Conservation (phyloP, 768 basidiomycete genomes). For the Xanthoconium purpureum region DNA sequence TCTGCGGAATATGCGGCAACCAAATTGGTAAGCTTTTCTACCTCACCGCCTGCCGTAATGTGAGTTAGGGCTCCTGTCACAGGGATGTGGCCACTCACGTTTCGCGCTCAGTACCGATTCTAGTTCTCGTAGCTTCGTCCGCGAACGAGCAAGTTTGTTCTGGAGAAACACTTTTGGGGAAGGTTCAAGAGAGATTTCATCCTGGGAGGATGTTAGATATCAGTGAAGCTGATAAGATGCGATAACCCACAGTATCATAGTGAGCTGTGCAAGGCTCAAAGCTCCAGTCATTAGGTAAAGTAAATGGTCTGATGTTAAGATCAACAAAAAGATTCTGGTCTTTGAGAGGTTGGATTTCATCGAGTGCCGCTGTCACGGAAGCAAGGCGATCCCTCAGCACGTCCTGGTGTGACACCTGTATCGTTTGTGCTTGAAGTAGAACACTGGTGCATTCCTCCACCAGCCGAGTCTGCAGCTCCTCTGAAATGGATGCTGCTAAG, state of each 20-base stretch:
- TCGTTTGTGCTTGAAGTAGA: constrained; percentile 54
- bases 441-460: constrained; percentile 53
- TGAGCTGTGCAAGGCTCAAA: constrained; percentile 74
- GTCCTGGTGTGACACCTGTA: constrained; percentile 61
- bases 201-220: constrained; percentile 10
- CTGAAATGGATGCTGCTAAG: constrained; percentile 35
- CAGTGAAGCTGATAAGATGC: neutral
- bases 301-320: constrained; percentile 66
- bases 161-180: constrained; percentile 77
- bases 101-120: constrained; percentile 55
- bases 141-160: constrained; percentile 64
- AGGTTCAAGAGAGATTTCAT: constrained; percentile 59
- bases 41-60: constrained; percentile 47
- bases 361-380: constrained; percentile 46
- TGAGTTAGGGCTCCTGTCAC: constrained; percentile 7
- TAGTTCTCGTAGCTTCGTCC: constrained; percentile 62
- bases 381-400: constrained; percentile 49
- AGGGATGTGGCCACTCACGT: constrained; percentile 41
- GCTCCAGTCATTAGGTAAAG: constrained; percentile 58
- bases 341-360: constrained; percentile 48
- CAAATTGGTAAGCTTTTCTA: constrained; percentile 46
- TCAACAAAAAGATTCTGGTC: constrained; percentile 75
- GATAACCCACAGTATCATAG: constrained; percentile 68
- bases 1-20: constrained; percentile 44
- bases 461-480: constrained; percentile 66